phyloP scores from a whole-genome alignment of 345 rosid species.

The Euphorbia peplus region DNA sequence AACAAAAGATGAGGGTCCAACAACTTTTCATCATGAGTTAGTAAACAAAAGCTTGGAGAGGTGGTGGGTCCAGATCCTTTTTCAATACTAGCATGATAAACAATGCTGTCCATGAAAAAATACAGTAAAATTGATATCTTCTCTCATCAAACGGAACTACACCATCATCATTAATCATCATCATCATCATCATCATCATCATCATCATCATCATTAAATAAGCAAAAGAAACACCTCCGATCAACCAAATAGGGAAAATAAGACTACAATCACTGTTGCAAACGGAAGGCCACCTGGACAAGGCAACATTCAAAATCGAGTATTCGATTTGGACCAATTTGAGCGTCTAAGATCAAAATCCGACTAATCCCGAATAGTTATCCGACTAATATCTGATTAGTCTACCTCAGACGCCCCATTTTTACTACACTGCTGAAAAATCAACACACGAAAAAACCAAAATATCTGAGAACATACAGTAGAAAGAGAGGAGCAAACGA shows the following conservation, averaged over 20 bases:
- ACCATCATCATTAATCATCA: neutral
- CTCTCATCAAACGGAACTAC: neutral
- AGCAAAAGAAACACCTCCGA: neutral
- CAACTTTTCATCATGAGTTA: neutral
- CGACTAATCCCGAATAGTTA: too few relatives aligned
- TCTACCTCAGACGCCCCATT: too few relatives aligned
- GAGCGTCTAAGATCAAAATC: too few relatives aligned
- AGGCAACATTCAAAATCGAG: too few relatives aligned
- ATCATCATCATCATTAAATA: too few relatives aligned
- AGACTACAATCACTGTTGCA: neutral
- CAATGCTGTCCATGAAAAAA: neutral
- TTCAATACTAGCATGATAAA: conserved; percentile 11
- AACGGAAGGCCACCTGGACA: too few relatives aligned
- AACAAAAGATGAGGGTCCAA: neutral
- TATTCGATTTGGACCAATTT: too few relatives aligned
- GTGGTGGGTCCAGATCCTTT: conserved; percentile 9
- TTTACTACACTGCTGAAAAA: too few relatives aligned
- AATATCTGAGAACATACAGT: neutral
- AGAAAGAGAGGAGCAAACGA: too few relatives aligned
- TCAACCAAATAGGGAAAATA: neutral
- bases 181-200: too few relatives aligned
- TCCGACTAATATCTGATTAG: too few relatives aligned
- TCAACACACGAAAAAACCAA: neutral
- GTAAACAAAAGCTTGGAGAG: neutral
- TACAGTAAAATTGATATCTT: neutral